A percentile compares a stretch with the other conserved stretches of the same genome.
phyloP scores from a whole-genome alignment of 371 early-diverging fungal species.

The Blakeslea trispora region DNA sequence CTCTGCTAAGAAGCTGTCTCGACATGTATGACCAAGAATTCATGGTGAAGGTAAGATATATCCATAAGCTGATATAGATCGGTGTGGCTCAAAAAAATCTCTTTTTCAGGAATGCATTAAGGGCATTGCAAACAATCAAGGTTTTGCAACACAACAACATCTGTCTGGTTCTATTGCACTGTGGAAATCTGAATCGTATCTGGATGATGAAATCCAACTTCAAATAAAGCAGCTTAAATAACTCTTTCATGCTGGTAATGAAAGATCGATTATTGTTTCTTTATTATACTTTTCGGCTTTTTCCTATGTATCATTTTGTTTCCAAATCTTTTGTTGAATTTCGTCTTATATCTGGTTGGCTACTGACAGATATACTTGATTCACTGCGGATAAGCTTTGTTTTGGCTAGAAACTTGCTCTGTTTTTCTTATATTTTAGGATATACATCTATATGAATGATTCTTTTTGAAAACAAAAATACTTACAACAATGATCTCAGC shows the following conservation, averaged over 20 bases:
- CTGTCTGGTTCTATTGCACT: conserved; percentile 32
- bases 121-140: conserved; percentile 19
- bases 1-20: conserved; percentile 17
- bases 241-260: background rate
- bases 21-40: conserved; percentile 37
- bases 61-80: background rate
- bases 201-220: conserved; percentile 27
- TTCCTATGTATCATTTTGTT: background rate
- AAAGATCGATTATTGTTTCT: background rate
- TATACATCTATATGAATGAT: too few relatives aligned
- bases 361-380: conserved; percentile 3
- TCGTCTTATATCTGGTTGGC: background rate
- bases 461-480: background rate
- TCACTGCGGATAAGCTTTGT: conserved; percentile 15
- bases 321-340: background rate
- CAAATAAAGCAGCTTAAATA: conserved; percentile 18
- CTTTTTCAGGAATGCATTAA: conserved; percentile 26
- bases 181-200: conserved; percentile 35
- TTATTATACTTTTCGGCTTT: background rate
- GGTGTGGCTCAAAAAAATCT: background rate
- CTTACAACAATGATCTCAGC: conserved; percentile 57
- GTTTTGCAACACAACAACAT: conserved; percentile 35
- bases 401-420: conserved; percentile 14
- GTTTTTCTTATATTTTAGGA: background rate
- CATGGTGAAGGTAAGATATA: conserved; percentile 27